Evolutionary conservation across 23 red algal species (phyloP), one percentile per base, ranked within the genome.

Genomic region (Agarophyton chilense): DNA sequence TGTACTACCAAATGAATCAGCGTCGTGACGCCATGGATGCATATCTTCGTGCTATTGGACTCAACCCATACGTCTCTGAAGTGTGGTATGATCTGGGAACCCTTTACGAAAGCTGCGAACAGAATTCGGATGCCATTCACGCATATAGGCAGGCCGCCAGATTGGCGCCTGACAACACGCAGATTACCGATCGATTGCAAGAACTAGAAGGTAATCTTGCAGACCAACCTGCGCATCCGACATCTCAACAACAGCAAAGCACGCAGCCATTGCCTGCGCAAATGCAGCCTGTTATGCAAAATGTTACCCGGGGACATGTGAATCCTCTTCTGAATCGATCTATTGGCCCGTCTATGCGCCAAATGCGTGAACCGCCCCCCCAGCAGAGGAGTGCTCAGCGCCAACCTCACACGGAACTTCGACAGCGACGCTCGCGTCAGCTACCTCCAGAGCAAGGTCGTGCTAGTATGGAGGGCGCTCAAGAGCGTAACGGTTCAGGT

Each of bases 51-150:
- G 96, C 96, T 51, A 98, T 98, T 70, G 66, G 92, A 35, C 31
- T 96, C 21, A 94, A 84, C 71, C 96, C 96, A 13, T 78, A 93
- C 29, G 82, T 98, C 1, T 86, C 82, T 52, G 96, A 98, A 53
- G 96, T 95, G 13, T 98, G 96, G 96, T 95, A 91, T 68, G 96
- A 95, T 39, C 76, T 98, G 53, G 96, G 96, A 36, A 92, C 88
- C 2, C 89, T 98, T 17, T 98, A 98, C 62, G 96, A 98, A 82
- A 94, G 83, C 55, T 95, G 86, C 77, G 72, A 66, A 3, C 96
- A 98, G 65, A 83, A 52, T 0, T 38, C 33, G 10, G 96, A 98
- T 71, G 96, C 96, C 26, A 79, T 95, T 79, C 89, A 95, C 53
- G 96, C 96, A 1, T 98, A 98, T 50, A 64, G 90, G 28, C 65